phyloP scores from a whole-genome alignment of 2,329 filamentous ascomycete genomes.

The Colletotrichum horii region DNA sequence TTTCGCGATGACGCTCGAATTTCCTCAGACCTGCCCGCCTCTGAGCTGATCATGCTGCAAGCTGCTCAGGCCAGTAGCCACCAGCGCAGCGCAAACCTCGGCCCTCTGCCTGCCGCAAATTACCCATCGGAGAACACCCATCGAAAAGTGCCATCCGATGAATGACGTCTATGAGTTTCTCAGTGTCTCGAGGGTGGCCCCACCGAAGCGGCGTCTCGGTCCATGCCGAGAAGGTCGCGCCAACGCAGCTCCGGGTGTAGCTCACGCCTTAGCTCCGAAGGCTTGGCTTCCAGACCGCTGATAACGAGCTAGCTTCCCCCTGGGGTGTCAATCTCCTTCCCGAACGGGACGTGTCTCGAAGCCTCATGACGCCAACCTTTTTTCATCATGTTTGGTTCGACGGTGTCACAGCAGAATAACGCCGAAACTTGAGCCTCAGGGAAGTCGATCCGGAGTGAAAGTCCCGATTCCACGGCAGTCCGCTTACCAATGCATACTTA shows the following conservation, averaged over 20 bases:
- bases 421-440: background rate
- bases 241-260: background rate
- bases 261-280: background rate
- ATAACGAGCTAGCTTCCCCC: conserved; percentile 1
- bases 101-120: background rate
- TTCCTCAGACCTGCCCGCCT: background rate
- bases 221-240: background rate
- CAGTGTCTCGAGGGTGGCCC: background rate
- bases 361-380: conserved; percentile 8
- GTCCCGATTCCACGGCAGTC: background rate
- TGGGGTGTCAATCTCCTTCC: background rate
- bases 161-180: conserved; percentile 16
- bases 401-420: background rate
- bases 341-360: background rate
- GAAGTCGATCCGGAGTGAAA: background rate
- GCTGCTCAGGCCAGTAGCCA: background rate
- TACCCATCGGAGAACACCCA: background rate
- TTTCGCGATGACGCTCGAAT: conserved; percentile 1
- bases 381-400: background rate
- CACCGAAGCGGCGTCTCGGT: background rate
- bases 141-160: background rate
- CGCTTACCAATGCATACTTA: background rate
- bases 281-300: background rate
- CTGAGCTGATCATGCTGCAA: background rate
- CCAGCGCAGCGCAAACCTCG: background rate